phyloP scores from a whole-genome alignment of 192 early-diverging fungal species.

The Oehlia diaphana region DNA sequence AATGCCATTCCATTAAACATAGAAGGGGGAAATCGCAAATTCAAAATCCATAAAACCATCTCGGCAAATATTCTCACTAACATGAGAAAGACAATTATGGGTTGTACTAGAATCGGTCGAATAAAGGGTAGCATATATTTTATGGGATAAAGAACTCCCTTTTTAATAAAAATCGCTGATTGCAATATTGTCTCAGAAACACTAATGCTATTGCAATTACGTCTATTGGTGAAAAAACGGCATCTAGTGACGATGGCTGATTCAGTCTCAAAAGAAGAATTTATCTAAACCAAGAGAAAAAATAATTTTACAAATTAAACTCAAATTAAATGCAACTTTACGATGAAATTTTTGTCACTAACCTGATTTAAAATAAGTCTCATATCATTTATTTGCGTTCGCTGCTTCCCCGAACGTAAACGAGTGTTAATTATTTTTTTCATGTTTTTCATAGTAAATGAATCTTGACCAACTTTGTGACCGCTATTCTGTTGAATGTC shows the following conservation, averaged over 20 bases:
- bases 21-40: conserved; percentile 57
- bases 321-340: not conserved
- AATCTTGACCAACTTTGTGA: conserved; percentile 33
- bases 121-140: conserved; percentile 38
- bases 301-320: not conserved
- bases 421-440: conserved; percentile 40
- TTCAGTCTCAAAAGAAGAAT: conserved; percentile 60
- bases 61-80: conserved; percentile 55
- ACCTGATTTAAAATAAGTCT: conserved; percentile 58
- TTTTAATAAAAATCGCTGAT: conserved; percentile 41
- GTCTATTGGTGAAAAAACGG: conserved; percentile 33
- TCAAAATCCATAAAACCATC: conserved; percentile 57
- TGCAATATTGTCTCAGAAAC: conserved; percentile 42
- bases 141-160: conserved; percentile 30
- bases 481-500: conserved; percentile 57
- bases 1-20: conserved; percentile 65
- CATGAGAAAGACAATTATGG: conserved; percentile 43
- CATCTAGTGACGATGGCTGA: conserved; percentile 43
- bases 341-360: not conserved
- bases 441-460: conserved; percentile 39
- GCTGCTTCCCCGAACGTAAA: conserved; percentile 24
- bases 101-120: conserved; percentile 41
- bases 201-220: conserved; percentile 37
- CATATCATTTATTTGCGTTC: conserved; percentile 41
- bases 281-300: conserved; percentile 49